Base-by-base conservation (phyloP, 441 rosid species). In the Viola pubescens region DNA sequence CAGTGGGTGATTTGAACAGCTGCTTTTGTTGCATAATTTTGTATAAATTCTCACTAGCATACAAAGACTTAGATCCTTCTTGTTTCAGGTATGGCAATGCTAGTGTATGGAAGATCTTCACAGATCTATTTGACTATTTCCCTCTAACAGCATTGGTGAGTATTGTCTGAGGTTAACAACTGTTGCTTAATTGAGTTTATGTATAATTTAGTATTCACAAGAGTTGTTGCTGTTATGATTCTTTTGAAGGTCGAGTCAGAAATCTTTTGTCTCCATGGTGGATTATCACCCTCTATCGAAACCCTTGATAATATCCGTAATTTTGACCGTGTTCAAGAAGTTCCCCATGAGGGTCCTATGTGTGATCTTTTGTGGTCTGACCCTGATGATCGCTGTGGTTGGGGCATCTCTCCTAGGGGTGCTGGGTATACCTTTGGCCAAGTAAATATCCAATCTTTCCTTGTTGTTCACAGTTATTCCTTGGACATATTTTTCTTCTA, bases 341-440 rank as follows among this genome's bases (percentile, higher is more conserved):
- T 91, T 68, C 97, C 97, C 37, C 97, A 91, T 59, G 97, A 91
- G 77, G 97, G 97, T 53, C 97, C 97, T 12, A 91, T 91, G 97
- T 91, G 97, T 54, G 97, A 91, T 77, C 91, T 90, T 37, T 74
- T 90, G 66, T 90, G 97, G 97, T 90, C 97, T 52, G 97, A 88
- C 63, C 97, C 97, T 4, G 97, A 90, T 70, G 97, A 90, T 68
- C 85, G 97, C 9, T 90, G 97, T 77, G 97, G 96, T 59, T 90
- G 94, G 97, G 97, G 97, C 46, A 90, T 90, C 71, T 90, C 97
- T 49, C 97, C 97, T 4, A 82, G 97, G 64, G 97, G 97, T 68
- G 97, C 96, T 4, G 96, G 96, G 58, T 88, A 91, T 76, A 91
- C 97, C 49, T 91, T 91, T 70, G 97, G 97, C 66, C 97, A 90